Evolutionary conservation across 1,139 yeast species (phyloP).

Genomic region (Pneumocystis murina): DNA sequence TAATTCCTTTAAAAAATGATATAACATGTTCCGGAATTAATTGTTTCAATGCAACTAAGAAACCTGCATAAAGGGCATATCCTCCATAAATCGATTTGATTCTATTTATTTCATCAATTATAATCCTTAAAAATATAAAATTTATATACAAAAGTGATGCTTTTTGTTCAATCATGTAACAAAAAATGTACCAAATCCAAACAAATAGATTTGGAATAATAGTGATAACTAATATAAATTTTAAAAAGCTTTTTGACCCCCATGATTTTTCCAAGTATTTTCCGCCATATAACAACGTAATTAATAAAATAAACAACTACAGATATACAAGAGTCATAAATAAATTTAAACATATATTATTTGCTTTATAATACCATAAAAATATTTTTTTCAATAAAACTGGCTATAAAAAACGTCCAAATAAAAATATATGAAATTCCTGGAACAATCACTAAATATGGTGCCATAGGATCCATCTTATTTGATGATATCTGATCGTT

Average conservation of each 20-base stretch:
- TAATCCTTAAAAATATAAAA: not conserved
- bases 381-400: constrained; percentile 53
- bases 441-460: constrained; percentile 51
- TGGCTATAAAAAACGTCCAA: constrained; percentile 60
- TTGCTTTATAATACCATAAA: constrained; percentile 28
- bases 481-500: not conserved
- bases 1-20: constrained; percentile 44
- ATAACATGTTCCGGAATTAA: constrained; percentile 78
- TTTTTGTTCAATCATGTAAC: constrained; percentile 17
- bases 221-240: constrained; percentile 44
- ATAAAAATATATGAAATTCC: constrained; percentile 42
- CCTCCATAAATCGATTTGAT: constrained; percentile 48
- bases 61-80: constrained; percentile 54
- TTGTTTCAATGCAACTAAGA: constrained; percentile 76
- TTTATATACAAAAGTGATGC: constrained; percentile 3
- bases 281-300: constrained; percentile 41
- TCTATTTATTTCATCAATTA: constrained; percentile 8
- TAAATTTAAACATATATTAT: not conserved
- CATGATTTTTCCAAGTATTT: constrained; percentile 38
- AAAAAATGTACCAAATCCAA: constrained; percentile 29
- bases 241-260: constrained; percentile 46
- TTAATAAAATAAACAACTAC: constrained; percentile 28
- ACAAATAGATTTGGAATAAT: constrained; percentile 44
- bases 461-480: not conserved
- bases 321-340: not conserved